phyloP scores from a whole-genome alignment of 2,329 filamentous ascomycete species.

The Scolecobasidium constrictum region DNA sequence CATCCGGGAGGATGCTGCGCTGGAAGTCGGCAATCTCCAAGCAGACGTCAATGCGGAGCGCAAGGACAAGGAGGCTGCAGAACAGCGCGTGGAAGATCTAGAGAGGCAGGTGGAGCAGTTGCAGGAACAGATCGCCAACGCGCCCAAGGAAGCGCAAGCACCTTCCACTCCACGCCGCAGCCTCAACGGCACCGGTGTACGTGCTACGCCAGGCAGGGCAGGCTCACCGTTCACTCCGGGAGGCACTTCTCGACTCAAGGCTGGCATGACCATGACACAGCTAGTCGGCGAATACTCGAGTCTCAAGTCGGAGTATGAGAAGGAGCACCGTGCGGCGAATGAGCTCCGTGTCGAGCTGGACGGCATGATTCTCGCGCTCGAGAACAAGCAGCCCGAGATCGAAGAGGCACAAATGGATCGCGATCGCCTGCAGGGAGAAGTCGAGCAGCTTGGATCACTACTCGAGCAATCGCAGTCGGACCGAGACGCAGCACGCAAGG shows the following conservation, averaged over 20 bases:
- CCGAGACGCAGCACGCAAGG: slow-evolving; percentile 67
- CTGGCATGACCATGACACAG: slow-evolving; percentile 49
- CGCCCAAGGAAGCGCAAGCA: slow-evolving; percentile 23
- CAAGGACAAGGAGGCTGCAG: slow-evolving; percentile 49
- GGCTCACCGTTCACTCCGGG: slow-evolving; percentile 38
- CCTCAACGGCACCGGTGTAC: slow-evolving; percentile 15
- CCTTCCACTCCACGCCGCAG: slow-evolving; percentile 43
- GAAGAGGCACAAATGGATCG: slow-evolving; percentile 77
- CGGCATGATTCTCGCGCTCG: slow-evolving; percentile 73
- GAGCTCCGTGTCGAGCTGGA: slow-evolving; percentile 69
- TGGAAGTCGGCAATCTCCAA: slow-evolving; percentile 39
- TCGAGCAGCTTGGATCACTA: slow-evolving; percentile 65
- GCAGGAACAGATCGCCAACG: slow-evolving; percentile 40
- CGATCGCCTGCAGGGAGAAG: slow-evolving; percentile 66
- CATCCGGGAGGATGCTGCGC: slow-evolving; percentile 55
- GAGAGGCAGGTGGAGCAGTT: slow-evolving; percentile 52
- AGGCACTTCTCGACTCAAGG: slow-evolving; percentile 40
- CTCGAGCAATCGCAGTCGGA: slow-evolving; percentile 74
- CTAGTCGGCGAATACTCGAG: slow-evolving; percentile 52
- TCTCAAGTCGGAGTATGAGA: slow-evolving; percentile 59
- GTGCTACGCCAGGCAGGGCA: slow-evolving; percentile 37
- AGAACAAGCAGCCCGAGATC: slow-evolving; percentile 78
- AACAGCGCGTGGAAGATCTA: slow-evolving; percentile 52
- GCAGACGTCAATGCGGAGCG: slow-evolving; percentile 42
- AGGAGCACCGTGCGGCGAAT: slow-evolving; percentile 62